Percentiles rank a stretch among this genome's conserved stretches.
Evolutionary conservation across 345 rosid species (phyloP).

Genomic region (Raphanus raphanistrum): DNA sequence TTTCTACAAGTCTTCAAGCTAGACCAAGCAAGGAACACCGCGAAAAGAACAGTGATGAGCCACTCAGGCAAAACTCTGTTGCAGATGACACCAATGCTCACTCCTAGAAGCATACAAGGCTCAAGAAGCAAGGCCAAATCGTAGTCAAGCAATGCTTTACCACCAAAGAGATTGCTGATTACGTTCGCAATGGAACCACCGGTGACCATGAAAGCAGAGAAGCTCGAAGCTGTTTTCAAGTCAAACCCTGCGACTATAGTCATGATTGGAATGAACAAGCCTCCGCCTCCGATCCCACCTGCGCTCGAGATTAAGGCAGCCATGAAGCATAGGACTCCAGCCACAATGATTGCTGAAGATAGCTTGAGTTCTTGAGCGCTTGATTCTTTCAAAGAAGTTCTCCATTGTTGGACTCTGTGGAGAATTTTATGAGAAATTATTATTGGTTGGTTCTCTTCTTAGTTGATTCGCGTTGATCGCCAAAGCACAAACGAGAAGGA

Average conservation of each 20-base stretch:
- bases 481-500: slow-evolving; percentile 20
- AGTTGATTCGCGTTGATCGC: slow-evolving; percentile 16
- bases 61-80: slow-evolving; percentile 80
- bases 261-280: slow-evolving; percentile 75
- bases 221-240: slow-evolving; percentile 74
- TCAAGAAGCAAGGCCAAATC: slow-evolving; percentile 77
- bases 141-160: slow-evolving; percentile 54
- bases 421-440: slow-evolving; percentile 15
- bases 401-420: slow-evolving; percentile 45
- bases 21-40: slow-evolving; percentile 74
- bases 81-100: slow-evolving; percentile 78
- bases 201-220: slow-evolving; percentile 93
- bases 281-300: slow-evolving; percentile 94
- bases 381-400: slow-evolving; percentile 26
- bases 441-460: slow-evolving; percentile 14
- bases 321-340: slow-evolving; percentile 64
- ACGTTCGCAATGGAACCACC: slow-evolving; percentile 87
- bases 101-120: slow-evolving; percentile 88
- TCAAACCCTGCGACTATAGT: slow-evolving; percentile 67
- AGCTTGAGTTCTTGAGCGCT: slow-evolving; percentile 40
- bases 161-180: slow-evolving; percentile 46
- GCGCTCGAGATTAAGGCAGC: slow-evolving; percentile 87
- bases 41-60: slow-evolving; percentile 72
- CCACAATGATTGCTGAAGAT: slow-evolving; percentile 41
- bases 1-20: slow-evolving; percentile 71